Base-by-base conservation (phyloP, 495 filamentous ascomycete species). In the Zalerion maritima region DNA sequence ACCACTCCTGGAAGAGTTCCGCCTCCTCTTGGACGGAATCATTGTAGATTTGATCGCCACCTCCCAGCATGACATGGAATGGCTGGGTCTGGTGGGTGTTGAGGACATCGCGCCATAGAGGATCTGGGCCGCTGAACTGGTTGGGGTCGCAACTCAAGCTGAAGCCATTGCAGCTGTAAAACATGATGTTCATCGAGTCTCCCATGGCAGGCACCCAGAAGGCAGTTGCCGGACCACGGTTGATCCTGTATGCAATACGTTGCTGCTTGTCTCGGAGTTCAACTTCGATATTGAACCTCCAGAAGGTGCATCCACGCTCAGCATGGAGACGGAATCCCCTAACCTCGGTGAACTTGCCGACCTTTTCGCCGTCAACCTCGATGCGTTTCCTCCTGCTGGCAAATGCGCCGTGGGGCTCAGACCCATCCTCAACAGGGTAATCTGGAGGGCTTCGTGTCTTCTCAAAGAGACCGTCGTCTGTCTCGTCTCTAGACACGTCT, bases 1-100 rank as follows among this genome's bases (percentile, higher is more conserved):
- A 62, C 89, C 89, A 97, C 28, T 81, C 68, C 29, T 69, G 64
- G 60, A 94, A 94, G 14, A 73, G 58, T 9, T 52, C 52, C 1
- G 80, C 80, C 21, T 94, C 64, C 12, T 68, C 60, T 50, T 81
- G 78, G 19, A 81, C 72, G 7, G 60, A 64, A 50, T 97, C 89
- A 39, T 92, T 96, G 54, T 94, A 97, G 37, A 97, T 76, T 49
- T 97, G 89, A 50, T 97, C 89, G 28, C 89, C 89, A 28, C 89
- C 89, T 18, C 89, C 91, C 38, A 97, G 70, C 91, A 97, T 96
- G 21, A 94, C 85, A 55, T 97, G 89, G 57, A 96, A 96, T 10
- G 89, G 89, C 24, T 75, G 75, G 28, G 73, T 81, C 50, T 92
- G 85, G 50, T 97, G 89, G 16, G 73, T 79, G 42, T 93, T 92